Conservation (phyloP, 2,329 filamentous ascomycete species). For the Falciphora oryzae region DNA sequence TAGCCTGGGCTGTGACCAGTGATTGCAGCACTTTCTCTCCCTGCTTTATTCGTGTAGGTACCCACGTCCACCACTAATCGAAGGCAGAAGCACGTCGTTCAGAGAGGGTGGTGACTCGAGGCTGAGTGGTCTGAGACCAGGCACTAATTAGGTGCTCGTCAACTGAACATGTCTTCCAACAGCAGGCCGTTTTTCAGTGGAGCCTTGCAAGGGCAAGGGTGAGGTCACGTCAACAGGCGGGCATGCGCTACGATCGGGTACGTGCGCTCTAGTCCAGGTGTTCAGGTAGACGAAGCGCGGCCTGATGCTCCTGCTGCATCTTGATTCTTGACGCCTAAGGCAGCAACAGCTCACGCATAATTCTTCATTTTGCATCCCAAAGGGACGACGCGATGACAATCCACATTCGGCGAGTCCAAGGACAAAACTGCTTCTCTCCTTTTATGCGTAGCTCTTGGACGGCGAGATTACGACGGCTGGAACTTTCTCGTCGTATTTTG, state of each 20-base stretch:
- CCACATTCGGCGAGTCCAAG: neutral
- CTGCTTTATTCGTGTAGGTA: too few relatives aligned
- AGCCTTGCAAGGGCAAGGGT: neutral
- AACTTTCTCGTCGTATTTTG: neutral
- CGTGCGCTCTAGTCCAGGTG: neutral
- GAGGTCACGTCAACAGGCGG: neutral
- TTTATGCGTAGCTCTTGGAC: neutral
- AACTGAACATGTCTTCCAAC: neutral
- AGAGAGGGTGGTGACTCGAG: neutral
- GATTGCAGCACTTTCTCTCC: too few relatives aligned
- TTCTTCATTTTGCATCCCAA: conserved; percentile 12
- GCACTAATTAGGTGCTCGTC: neutral
- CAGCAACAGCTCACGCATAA: conserved; percentile 11
- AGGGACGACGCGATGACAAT: neutral
- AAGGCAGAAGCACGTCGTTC: neutral
- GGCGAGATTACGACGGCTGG: neutral
- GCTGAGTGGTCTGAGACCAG: neutral
- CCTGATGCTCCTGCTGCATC: neutral
- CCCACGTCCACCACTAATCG: too few relatives aligned
- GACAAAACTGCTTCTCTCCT: neutral
- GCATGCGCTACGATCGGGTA: neutral
- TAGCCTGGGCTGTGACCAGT: too few relatives aligned
- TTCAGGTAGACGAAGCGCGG: neutral
- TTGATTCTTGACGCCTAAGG: conserved; percentile 9
- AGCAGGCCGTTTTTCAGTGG: neutral